Evolutionary conservation across 805 yeast species (phyloP).

Genomic region (Ogataea glucozyma): DNA sequence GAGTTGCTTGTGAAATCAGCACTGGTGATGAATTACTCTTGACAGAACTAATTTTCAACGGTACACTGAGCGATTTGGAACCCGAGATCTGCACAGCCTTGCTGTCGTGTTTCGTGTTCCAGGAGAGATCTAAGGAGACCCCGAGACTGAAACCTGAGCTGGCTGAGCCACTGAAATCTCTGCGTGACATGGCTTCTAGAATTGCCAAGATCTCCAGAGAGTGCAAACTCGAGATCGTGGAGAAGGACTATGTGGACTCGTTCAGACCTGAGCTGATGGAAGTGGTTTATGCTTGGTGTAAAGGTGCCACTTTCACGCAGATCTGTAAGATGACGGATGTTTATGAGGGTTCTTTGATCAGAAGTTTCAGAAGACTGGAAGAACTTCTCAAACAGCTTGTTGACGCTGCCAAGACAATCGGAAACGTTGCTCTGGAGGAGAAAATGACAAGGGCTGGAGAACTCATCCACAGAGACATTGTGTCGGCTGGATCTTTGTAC

Average conservation of each 20-base stretch:
- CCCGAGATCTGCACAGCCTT: slow-evolving; percentile 93
- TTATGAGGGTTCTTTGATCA: slow-evolving; percentile 92
- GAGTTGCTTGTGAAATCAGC: slow-evolving; percentile 89
- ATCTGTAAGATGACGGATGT: slow-evolving; percentile 99
- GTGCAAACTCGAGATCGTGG: slow-evolving; percentile 85
- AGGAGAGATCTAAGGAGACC: slow-evolving; percentile 87
- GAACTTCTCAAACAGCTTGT: slow-evolving; percentile 89
- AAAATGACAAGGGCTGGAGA: slow-evolving; percentile 87
- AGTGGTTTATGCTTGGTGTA: slow-evolving; percentile 95
- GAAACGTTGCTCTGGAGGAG: slow-evolving; percentile 79
- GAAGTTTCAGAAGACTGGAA: slow-evolving; percentile 92
- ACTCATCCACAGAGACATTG: slow-evolving; percentile 92
- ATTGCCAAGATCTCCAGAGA: slow-evolving; percentile 89
- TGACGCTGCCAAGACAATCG: slow-evolving; percentile 91
- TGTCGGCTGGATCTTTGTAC: slow-evolving; percentile 93
- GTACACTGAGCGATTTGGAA: slow-evolving; percentile 84
- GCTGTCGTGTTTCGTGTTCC: slow-evolving; percentile 93
- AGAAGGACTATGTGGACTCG: slow-evolving; percentile 87
- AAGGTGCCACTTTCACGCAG: slow-evolving; percentile 93
- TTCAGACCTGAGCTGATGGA: slow-evolving; percentile 96
- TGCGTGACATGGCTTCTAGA: slow-evolving; percentile 88
- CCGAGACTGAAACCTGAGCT: slow-evolving; percentile 86
- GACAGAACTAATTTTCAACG: slow-evolving; percentile 93
- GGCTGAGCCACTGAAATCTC: slow-evolving; percentile 84
- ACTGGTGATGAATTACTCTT: slow-evolving; percentile 84